Evolutionary conservation across 176 grass and related monocot species (phyloP).

Genomic region (Oryza rufipogon): DNA sequence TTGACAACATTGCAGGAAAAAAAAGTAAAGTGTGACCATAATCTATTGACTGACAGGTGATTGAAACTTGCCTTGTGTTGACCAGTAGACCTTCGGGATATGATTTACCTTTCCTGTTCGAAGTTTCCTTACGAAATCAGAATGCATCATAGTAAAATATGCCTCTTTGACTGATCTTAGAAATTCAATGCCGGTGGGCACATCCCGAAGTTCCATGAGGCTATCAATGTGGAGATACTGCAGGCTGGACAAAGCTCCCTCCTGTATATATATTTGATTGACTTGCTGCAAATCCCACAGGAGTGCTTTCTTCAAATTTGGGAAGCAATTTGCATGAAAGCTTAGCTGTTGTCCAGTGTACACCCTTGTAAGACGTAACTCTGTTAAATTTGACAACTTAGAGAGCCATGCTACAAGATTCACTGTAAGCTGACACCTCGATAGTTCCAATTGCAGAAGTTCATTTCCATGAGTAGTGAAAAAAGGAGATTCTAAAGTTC

Average conservation of each 20-base stretch:
- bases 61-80: neutral
- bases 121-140: neutral
- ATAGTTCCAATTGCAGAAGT: neutral
- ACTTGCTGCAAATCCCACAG: neutral
- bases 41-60: neutral
- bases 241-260: neutral
- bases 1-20: neutral
- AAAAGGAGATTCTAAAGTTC: neutral
- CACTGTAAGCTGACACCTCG: neutral
- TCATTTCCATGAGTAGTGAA: slow-evolving; percentile 3
- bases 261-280: neutral
- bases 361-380: no score
- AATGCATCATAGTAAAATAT: neutral
- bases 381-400: no score
- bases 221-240: neutral
- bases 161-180: neutral
- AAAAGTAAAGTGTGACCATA: neutral
- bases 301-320: neutral
- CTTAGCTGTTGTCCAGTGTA: neutral
- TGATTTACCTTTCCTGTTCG: neutral
- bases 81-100: neutral
- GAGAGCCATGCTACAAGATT: neutral
- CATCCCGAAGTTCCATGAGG: neutral
- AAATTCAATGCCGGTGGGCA: neutral
- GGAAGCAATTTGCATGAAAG: neutral